A percentile compares a stretch with the other conserved stretches of the same genome.
phyloP scores from a whole-genome alignment of 176 grass and related monocot species.

The Oryza australiensis region DNA sequence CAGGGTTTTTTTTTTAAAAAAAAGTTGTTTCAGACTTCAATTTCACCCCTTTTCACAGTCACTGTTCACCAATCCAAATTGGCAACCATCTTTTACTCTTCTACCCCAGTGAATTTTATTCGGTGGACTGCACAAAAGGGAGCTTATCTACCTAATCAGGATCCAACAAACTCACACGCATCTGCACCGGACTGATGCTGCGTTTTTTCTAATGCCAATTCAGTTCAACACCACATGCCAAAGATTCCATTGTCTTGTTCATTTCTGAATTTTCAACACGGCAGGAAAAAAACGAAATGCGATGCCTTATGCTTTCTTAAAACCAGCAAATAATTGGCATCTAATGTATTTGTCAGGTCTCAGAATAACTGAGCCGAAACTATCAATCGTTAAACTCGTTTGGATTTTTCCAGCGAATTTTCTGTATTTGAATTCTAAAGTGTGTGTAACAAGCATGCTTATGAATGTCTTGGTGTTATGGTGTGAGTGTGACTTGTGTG shows the following conservation, averaged over 20 bases:
- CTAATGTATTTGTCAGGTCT: neutral
- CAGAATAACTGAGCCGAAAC: too few relatives aligned
- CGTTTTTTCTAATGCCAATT: neutral
- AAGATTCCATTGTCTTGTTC: neutral
- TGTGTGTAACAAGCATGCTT: neutral
- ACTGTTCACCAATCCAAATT: slow-evolving; percentile 32
- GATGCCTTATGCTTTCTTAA: neutral
- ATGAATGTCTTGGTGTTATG: too few relatives aligned
- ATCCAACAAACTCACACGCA: slow-evolving; percentile 8
- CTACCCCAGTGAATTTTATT: slow-evolving; percentile 16
- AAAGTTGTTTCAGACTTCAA: neutral
- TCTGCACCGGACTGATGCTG: neutral
- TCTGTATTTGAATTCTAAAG: neutral
- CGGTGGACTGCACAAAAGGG: neutral
- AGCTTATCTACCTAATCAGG: neutral
- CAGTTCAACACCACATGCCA: neutral
- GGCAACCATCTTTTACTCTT: slow-evolving; percentile 4
- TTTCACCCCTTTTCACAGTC: neutral
- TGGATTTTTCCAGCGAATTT: neutral
- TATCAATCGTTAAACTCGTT: neutral
- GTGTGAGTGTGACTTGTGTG: neutral
- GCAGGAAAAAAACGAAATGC: neutral
- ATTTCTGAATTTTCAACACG: neutral
- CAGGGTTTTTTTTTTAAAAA: too few relatives aligned
- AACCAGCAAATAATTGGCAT: neutral